A percentile compares a stretch with the other conserved stretches of the same genome.
phyloP scores from a whole-genome alignment of 805 yeast genomes.

The Starmerella ratchasimensis region DNA sequence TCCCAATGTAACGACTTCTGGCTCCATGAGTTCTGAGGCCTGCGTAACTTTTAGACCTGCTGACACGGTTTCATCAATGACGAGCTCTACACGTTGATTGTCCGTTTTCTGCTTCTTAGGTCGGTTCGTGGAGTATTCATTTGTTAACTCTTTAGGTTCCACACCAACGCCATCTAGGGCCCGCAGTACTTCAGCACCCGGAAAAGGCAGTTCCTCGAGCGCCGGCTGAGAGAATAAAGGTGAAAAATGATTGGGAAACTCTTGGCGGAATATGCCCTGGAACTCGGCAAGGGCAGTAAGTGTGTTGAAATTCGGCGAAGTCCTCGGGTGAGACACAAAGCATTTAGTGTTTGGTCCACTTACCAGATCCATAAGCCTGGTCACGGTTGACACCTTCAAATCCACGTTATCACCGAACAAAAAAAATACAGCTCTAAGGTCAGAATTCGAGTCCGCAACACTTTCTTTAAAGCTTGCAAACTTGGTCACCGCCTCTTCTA shows the following conservation, averaged over 20 bases:
- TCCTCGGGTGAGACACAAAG: slow-evolving; percentile 55
- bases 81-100: background rate
- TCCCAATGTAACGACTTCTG: slow-evolving; percentile 63
- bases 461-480: slow-evolving; percentile 1
- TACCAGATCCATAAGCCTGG: slow-evolving; percentile 28
- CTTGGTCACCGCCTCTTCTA: slow-evolving; percentile 23
- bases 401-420: slow-evolving; percentile 54
- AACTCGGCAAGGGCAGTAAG: slow-evolving; percentile 40
- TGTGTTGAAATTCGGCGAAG: slow-evolving; percentile 48
- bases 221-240: slow-evolving; percentile 15
- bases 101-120: background rate
- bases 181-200: background rate
- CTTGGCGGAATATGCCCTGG: slow-evolving; percentile 19
- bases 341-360: slow-evolving; percentile 36
- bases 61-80: background rate
- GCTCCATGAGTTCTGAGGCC: slow-evolving; percentile 14
- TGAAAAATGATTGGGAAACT: slow-evolving; percentile 24
- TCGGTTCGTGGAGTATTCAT: background rate
- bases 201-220: slow-evolving; percentile 4
- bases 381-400: slow-evolving; percentile 19
- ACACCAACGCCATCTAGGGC: slow-evolving; percentile 8
- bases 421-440: slow-evolving; percentile 51
- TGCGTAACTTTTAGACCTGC: background rate
- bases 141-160: slow-evolving; percentile 4
- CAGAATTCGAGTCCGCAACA: slow-evolving; percentile 2